Evolutionary conservation across 257 asterid genomes (phyloP).

Genomic region (Phtheirospermum japonicum): DNA sequence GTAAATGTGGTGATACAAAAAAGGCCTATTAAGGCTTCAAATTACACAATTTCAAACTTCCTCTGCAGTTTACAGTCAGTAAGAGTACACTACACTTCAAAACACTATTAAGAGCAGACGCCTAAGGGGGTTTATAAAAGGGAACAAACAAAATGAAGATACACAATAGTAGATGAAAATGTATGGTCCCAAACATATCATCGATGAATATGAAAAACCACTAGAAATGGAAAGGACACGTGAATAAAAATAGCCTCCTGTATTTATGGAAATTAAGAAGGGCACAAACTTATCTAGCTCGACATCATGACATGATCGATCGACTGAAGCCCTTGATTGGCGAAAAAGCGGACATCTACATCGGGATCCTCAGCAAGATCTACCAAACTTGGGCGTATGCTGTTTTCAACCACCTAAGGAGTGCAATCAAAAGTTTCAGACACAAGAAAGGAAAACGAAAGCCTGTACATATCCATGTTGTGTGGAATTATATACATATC

Average conservation of each 20-base stretch:
- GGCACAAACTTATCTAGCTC: conserved; percentile 35
- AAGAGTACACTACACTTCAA: not conserved
- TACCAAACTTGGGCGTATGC: conserved; percentile 71
- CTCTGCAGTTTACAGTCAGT: not conserved
- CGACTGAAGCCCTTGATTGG: conserved; percentile 82
- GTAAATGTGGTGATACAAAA: no score
- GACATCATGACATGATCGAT: conserved; percentile 66
- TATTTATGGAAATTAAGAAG: not conserved
- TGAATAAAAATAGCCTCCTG: conserved; percentile 1
- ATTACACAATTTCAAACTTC: not conserved
- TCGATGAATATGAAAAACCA: conserved; percentile 5
- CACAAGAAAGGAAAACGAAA: no score
- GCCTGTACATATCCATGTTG: not conserved
- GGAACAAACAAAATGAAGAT: not conserved
- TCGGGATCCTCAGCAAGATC: conserved; percentile 93
- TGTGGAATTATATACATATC: not conserved
- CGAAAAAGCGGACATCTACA: conserved; percentile 84
- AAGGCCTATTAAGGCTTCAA: no score
- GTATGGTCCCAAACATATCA: conserved; percentile 19
- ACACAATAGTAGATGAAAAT: conserved; percentile 3
- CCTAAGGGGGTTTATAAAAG: no score
- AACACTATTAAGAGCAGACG: not conserved
- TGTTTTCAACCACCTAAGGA: conserved; percentile 73
- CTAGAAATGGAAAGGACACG: not conserved
- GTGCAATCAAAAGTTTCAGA: conserved; percentile 3